phyloP scores from a whole-genome alignment of 2,329 filamentous ascomycete genomes.

The Dothideomycetes sp. region DNA sequence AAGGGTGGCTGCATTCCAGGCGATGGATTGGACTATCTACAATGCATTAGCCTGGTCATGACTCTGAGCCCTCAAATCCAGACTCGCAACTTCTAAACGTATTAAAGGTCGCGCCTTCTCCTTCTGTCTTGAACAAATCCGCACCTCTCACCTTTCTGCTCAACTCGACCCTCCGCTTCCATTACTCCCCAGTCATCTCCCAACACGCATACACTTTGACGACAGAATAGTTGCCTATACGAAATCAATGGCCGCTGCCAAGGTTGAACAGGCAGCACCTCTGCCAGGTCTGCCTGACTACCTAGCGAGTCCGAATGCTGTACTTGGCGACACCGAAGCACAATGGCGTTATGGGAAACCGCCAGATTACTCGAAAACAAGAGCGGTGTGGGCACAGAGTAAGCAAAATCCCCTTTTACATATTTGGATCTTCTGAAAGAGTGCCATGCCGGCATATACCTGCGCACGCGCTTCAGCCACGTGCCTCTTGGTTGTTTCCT shows the following conservation, averaged over 20 bases:
- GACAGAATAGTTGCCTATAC: too few relatives aligned
- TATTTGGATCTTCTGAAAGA: not conserved
- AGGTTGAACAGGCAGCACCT: constrained; percentile 17
- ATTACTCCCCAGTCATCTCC: too few relatives aligned
- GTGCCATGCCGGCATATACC: not conserved
- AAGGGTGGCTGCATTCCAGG: not conserved
- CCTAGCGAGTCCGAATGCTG: constrained; percentile 46
- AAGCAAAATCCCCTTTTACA: constrained; percentile 17
- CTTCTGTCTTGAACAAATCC: not conserved
- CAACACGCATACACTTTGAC: too few relatives aligned
- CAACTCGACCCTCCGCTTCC: not conserved
- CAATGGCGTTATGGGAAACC: constrained; percentile 50
- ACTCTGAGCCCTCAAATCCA: too few relatives aligned
- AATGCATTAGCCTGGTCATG: not conserved
- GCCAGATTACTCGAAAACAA: constrained; percentile 55
- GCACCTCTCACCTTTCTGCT: not conserved
- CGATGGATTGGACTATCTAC: not conserved
- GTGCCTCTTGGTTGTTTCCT: too few relatives aligned
- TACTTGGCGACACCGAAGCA: constrained; percentile 41
- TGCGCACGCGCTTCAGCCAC: not conserved
- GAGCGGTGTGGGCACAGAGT: constrained; percentile 50
- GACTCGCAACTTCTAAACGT: too few relatives aligned
- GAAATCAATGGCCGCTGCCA: constrained; percentile 20
- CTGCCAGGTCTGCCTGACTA: constrained; percentile 43
- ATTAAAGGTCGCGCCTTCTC: not conserved